Conservation (phyloP, 345 rosid genomes). For the Eucalyptus regnans region DNA sequence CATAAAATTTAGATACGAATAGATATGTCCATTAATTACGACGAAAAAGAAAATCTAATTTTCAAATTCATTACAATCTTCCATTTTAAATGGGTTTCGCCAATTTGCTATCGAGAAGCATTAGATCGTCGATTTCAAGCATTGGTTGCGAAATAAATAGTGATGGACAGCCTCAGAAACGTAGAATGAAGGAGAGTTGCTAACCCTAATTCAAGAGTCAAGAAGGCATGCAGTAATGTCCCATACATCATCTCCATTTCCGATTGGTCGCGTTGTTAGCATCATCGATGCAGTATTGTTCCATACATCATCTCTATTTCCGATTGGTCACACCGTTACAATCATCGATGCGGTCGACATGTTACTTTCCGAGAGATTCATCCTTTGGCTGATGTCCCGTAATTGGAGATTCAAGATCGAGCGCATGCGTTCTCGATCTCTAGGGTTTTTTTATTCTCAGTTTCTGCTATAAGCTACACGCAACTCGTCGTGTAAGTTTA, state of each 20-base stretch:
- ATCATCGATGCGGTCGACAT: neutral
- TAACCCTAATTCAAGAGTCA: neutral
- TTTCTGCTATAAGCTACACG: neutral
- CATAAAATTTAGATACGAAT: neutral
- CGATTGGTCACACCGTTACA: neutral
- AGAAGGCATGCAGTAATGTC: neutral
- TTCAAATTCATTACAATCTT: neutral
- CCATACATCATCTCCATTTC: neutral
- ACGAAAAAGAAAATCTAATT: neutral
- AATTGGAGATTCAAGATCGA: neutral
- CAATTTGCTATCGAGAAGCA: fast-evolving
- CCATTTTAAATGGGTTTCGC: neutral
- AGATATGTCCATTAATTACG: fast-evolving
- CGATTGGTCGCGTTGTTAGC: no score
- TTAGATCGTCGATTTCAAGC: fast-evolving
- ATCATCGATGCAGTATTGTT: no score
- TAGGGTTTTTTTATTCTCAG: neutral
- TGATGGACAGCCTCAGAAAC: neutral
- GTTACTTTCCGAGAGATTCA: neutral
- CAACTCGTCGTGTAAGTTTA: neutral
- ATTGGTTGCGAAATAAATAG: fast-evolving
- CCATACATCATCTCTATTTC: neutral
- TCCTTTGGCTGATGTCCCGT: neutral
- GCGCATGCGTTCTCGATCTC: neutral
- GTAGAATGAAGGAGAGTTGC: neutral